These are phyloP conservation scores for Hirschfeldia incana DNA, from an alignment of 345 rosid genomes.

Conservation along the genomic window DNA sequence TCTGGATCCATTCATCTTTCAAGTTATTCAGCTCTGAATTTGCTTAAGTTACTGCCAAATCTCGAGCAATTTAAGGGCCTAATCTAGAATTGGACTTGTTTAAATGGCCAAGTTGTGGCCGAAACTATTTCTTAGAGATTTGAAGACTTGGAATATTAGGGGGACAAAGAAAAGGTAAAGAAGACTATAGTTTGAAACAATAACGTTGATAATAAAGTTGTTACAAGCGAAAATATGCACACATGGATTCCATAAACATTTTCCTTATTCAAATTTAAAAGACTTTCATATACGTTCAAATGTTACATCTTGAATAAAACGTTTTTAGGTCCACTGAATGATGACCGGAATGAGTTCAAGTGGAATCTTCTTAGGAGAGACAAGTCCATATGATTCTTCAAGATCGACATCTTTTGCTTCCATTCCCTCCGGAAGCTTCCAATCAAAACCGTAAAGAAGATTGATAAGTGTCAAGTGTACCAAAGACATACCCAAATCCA, in stretches of 20 bases:
- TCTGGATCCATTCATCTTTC: too few relatives aligned
- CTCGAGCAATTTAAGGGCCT: too few relatives aligned
- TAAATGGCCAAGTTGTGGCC: too few relatives aligned
- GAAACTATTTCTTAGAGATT: too few relatives aligned
- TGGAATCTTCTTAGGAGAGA: conserved; percentile 50
- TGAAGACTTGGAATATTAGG: too few relatives aligned
- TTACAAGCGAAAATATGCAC: background rate
- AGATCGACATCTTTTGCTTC: conserved; percentile 44
- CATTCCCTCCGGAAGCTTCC: conserved; percentile 56
- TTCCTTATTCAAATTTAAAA: background rate
- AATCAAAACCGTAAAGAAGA: conserved; percentile 47
- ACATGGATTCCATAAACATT: background rate
- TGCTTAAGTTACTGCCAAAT: too few relatives aligned
- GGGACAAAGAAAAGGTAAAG: too few relatives aligned
- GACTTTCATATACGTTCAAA: background rate
- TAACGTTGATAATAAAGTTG: background rate
- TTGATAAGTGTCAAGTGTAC: conserved; percentile 53
- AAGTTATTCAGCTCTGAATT: too few relatives aligned
- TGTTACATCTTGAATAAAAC: background rate
- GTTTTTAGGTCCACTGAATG: conserved; percentile 24
- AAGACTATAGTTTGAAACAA: background rate
- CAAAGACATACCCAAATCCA: conserved; percentile 39
- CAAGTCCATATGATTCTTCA: conserved; percentile 53
- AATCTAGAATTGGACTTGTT: too few relatives aligned
- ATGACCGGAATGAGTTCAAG: conserved; percentile 38